Percentiles rank a stretch among this genome's conserved stretches.
phyloP scores from a whole-genome alignment of 176 grass and related monocot genomes.

The Aegilops longissima region DNA sequence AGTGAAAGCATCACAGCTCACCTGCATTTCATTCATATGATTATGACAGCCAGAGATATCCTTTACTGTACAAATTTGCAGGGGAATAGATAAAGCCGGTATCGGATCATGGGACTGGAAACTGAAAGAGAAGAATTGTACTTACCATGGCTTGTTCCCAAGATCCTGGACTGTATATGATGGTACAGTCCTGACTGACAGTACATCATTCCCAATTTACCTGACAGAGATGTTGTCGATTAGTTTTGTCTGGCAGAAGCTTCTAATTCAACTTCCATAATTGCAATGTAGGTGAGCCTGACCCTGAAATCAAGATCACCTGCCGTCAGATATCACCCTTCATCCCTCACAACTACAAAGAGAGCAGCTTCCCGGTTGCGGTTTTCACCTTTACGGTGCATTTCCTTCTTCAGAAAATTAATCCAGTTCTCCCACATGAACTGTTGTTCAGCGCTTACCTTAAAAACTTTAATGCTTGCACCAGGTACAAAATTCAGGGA shows the following conservation, averaged over 20 bases:
- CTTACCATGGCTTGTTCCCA: conserved; percentile 66
- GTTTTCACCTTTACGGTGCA: conserved; percentile 56
- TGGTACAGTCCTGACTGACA: conserved; percentile 29
- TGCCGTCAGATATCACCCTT: conserved; percentile 70
- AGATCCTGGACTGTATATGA: conserved; percentile 69
- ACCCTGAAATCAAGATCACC: conserved; percentile 65
- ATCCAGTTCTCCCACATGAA: background rate
- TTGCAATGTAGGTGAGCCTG: conserved; percentile 50
- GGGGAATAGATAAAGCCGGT: conserved; percentile 41
- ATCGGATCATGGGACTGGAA: conserved; percentile 76
- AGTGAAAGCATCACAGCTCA: background rate
- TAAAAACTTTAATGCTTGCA: background rate
- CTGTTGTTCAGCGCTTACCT: background rate
- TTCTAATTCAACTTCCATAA: background rate
- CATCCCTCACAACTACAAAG: conserved; percentile 70
- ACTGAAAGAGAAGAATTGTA: conserved; percentile 47
- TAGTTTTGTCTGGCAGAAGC: background rate
- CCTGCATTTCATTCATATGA: background rate
- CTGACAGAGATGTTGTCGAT: background rate
- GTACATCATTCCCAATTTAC: background rate
- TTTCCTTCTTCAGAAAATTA: background rate
- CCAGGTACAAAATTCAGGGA: conserved; percentile 57
- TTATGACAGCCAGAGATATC: background rate
- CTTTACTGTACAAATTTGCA: conserved; percentile 13
- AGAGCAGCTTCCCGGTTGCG: conserved; percentile 72